These are phyloP conservation scores for Glycyrrhiza uralensis DNA, from an alignment of 306 rosid species.

Conservation along the genomic window DNA sequence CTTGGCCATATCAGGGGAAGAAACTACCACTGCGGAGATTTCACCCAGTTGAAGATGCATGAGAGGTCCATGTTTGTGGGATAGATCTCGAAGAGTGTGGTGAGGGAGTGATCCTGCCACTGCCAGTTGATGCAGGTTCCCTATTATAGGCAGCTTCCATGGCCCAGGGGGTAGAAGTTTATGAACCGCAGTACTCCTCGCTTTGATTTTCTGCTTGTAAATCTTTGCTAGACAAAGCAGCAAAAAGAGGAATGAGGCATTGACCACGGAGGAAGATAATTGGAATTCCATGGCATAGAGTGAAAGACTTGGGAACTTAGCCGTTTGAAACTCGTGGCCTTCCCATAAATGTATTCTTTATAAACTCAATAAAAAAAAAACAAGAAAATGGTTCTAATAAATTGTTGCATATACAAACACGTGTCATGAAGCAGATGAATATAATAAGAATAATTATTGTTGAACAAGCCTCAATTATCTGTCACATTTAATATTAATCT, in stretches of 20 bases:
- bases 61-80: conserved; percentile 40
- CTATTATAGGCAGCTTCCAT: conserved; percentile 31
- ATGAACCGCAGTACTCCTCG: not conserved
- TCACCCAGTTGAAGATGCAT: conserved; percentile 51
- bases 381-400: too few species aligned
- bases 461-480: too few species aligned
- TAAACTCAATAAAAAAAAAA: too few species aligned
- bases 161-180: conserved; percentile 37
- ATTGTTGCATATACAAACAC: too few species aligned
- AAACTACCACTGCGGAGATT: conserved; percentile 32
- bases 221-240: not conserved
- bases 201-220: conserved; percentile 3
- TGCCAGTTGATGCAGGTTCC: conserved; percentile 32
- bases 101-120: conserved; percentile 27
- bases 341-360: too few species aligned
- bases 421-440: too few species aligned
- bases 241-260: not conserved
- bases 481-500: too few species aligned
- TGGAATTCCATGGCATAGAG: conserved; percentile 7
- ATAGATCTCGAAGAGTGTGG: conserved; percentile 22
- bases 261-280: not conserved
- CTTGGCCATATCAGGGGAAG: conserved; percentile 45
- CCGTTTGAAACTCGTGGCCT: not conserved
- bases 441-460: too few species aligned
- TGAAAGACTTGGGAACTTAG: not conserved